phyloP scores from a whole-genome alignment of 2,329 filamentous ascomycete genomes.

The Venturia effusa region DNA sequence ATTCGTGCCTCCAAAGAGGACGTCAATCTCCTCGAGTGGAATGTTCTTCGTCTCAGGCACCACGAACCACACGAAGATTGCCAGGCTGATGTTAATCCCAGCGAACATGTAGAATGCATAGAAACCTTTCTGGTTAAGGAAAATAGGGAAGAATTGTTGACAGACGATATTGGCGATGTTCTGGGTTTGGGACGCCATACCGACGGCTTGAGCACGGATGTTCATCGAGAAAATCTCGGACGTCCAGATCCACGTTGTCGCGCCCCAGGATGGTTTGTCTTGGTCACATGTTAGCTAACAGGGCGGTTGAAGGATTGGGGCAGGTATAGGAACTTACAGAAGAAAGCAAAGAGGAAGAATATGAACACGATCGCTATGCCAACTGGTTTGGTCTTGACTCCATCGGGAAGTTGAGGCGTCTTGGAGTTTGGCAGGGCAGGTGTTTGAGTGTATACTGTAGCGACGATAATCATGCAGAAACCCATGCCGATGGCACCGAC shows the following conservation, averaged over 20 bases:
- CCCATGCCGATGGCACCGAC: constrained; percentile 59
- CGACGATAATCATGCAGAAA: constrained; percentile 57
- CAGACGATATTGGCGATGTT: constrained; percentile 57
- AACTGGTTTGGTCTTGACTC: constrained; percentile 46
- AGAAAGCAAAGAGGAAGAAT: constrained; percentile 54
- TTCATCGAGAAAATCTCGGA: constrained; percentile 61
- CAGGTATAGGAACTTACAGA: constrained; percentile 32
- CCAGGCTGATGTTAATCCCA: constrained; percentile 32
- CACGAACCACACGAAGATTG: constrained; percentile 31
- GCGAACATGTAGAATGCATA: constrained; percentile 47
- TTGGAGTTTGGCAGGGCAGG: constrained; percentile 26
- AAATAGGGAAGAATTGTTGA: constrained; percentile 60
- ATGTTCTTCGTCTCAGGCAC: constrained; percentile 35
- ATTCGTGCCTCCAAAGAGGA: constrained; percentile 45
- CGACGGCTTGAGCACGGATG: constrained; percentile 59
- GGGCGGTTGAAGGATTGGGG: constrained; percentile 10
- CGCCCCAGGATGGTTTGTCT: constrained; percentile 61
- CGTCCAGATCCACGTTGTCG: constrained; percentile 62
- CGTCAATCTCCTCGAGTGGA: constrained; percentile 45
- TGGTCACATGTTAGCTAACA: constrained; percentile 21
- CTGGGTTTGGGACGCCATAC: constrained; percentile 48
- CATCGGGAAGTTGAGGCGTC: constrained; percentile 21
- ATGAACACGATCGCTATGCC: constrained; percentile 60
- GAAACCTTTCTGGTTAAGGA: constrained; percentile 48
- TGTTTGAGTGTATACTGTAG: constrained; percentile 46